Conservation (phyloP, 2,329 filamentous ascomycete genomes). For the Ascosphaera apis region DNA sequence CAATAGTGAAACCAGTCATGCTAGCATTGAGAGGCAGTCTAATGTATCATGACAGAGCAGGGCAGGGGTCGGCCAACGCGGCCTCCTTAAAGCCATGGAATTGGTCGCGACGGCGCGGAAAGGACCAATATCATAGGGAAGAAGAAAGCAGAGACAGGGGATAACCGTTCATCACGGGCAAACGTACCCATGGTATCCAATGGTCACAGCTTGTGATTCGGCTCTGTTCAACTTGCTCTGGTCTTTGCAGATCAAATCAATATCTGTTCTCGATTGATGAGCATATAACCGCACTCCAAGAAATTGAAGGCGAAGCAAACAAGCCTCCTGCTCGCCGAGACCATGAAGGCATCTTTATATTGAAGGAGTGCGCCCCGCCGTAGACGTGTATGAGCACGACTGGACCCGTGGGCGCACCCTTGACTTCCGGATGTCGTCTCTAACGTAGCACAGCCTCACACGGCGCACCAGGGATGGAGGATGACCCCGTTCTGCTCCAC, state of each 20-base stretch:
- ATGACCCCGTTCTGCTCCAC: not conserved
- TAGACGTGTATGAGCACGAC: not conserved
- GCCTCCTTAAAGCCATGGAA: too few species aligned
- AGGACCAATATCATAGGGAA: not conserved
- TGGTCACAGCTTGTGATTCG: not conserved
- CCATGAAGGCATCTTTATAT: not conserved
- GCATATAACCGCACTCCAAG: not conserved
- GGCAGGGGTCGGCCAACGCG: too few species aligned
- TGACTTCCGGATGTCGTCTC: not conserved
- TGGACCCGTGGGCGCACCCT: not conserved
- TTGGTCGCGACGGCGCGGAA: too few species aligned
- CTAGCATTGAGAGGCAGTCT: not conserved
- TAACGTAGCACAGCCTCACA: not conserved
- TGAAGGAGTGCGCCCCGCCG: not conserved
- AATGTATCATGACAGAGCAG: too few species aligned
- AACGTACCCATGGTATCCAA: conserved; percentile 1
- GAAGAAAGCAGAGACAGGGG: not conserved
- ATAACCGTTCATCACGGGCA: not conserved
- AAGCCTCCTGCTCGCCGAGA: not conserved
- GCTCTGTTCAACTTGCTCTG: not conserved
- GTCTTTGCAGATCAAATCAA: not conserved
- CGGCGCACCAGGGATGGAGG: not conserved
- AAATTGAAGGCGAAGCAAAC: not conserved
- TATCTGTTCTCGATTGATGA: too few species aligned
- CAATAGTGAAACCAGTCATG: not conserved